phyloP scores from a whole-genome alignment of 306 rosid species.

The Prunus armeniaca region DNA sequence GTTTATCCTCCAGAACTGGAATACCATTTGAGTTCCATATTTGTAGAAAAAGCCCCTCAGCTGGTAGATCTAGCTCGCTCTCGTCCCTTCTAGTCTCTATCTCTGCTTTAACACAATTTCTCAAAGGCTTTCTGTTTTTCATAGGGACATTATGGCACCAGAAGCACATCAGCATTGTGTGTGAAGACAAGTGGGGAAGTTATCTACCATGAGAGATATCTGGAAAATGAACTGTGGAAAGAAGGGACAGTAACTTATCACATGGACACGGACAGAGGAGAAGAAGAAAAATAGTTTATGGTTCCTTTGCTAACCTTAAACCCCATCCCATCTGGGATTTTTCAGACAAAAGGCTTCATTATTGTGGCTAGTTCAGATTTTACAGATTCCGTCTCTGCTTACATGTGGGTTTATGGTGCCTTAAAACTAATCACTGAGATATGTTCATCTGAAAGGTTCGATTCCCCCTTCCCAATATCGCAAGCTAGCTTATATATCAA shows the following conservation, averaged over 20 bases:
- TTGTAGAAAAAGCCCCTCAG: constrained; percentile 39
- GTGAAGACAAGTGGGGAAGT: constrained; percentile 59
- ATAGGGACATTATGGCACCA: constrained; percentile 79
- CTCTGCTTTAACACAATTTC: not conserved
- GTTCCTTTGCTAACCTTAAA: not conserved
- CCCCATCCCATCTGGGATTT: too few species aligned
- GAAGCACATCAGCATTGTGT: constrained; percentile 68
- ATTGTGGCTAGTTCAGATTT: too few species aligned
- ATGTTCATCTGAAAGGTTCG: too few species aligned
- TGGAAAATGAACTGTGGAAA: constrained; percentile 54
- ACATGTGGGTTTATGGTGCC: too few species aligned
- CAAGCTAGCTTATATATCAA: too few species aligned
- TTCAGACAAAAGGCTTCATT: too few species aligned
- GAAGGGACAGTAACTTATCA: constrained; percentile 42
- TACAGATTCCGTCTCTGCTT: too few species aligned
- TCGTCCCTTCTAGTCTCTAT: not conserved
- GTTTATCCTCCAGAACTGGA: constrained; percentile 51
- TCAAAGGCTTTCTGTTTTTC: constrained; percentile 9
- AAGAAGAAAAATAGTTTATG: constrained; percentile 4
- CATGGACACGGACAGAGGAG: constrained; percentile 8
- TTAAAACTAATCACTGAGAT: too few species aligned
- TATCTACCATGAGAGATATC: constrained; percentile 51
- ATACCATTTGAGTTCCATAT: constrained; percentile 54
- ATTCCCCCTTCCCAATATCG: too few species aligned
- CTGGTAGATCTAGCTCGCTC: constrained; percentile 32